Conservation (phyloP, 1,139 yeast genomes). For the Sugiyamaella neomexicana region DNA sequence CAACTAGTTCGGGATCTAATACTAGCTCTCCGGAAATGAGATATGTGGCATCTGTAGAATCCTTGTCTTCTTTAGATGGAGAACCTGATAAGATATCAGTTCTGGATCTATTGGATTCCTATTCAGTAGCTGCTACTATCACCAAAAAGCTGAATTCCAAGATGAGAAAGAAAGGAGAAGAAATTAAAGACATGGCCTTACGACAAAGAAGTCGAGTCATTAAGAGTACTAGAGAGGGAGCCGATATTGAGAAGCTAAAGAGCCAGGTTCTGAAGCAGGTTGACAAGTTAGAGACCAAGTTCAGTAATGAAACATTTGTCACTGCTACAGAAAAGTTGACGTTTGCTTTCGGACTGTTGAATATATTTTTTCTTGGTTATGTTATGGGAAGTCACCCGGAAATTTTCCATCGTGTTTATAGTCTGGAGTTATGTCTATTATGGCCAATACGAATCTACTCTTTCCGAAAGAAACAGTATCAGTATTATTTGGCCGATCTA, state of each 20-base stretch:
- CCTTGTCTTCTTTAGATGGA: constrained; percentile 29
- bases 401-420: constrained; percentile 74
- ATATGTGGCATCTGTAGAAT: constrained; percentile 26
- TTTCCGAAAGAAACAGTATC: constrained; percentile 74
- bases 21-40: constrained; percentile 22
- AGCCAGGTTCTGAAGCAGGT: constrained; percentile 42
- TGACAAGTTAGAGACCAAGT: constrained; percentile 57
- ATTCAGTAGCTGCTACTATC: constrained; percentile 37
- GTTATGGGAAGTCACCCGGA: constrained; percentile 77
- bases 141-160: constrained; percentile 33
- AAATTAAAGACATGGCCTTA: constrained; percentile 35
- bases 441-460: constrained; percentile 87
- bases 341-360: constrained; percentile 70
- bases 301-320: constrained; percentile 42
- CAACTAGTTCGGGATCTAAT: constrained; percentile 13
- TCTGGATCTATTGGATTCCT: constrained; percentile 39
- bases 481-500: constrained; percentile 87
- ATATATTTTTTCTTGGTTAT: constrained; percentile 70
- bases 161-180: constrained; percentile 35
- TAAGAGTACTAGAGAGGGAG: constrained; percentile 32
- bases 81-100: constrained; percentile 35
- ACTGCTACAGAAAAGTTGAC: constrained; percentile 78
- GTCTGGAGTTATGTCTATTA: constrained; percentile 57
- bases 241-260: constrained; percentile 40
- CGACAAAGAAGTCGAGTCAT: constrained; percentile 34